Evolutionary conservation across 2,329 filamentous ascomycete species (phyloP), one percentile per base, ranked within the genome.

Genomic region (Herpotrichia juniperi): DNA sequence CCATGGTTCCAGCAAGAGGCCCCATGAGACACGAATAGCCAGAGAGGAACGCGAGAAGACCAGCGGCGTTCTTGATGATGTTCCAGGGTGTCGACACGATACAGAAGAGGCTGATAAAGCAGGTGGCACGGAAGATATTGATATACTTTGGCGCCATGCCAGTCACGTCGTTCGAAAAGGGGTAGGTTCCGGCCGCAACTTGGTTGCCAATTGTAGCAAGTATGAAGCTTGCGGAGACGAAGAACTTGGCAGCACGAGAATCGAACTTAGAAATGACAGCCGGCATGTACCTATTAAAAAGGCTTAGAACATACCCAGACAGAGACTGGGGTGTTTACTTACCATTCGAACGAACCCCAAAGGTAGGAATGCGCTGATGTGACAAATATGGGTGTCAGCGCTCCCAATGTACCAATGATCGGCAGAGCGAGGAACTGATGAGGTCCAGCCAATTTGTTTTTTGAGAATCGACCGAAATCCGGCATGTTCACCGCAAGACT

Each of bases 401-500:
- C 73, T 35, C 79, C 76, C 21, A 80, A 62, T 5, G 78, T 80
- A 49, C 64, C 64, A 44, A 81, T 81, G 48, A 80, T 68, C 3
- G 79, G 76, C 1, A 81, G 68, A 43, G 79, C 78, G 56, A 79
- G 75, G 56, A 77, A 77, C 54, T 79, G 78, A 43, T 78, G 76
- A 31, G 71, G 70, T 32, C 76, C 75, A 1, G 60, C 64, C 16
- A 77, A 62, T n/a, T 63, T 69, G 42, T 76, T 74, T 60, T 76
- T 78, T 40, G 67, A 75, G 56, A 77, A 77, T 1, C 75, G 67
- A 14, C 72, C 72, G 48, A 77, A 76, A 63, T 77, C 75, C 5
- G 79, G 74, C 66, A 81, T 81, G 61, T 83, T 83, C 49, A 81
- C 76, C 1, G 79, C 78, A 51, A 80, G 72, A 21, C 76, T 78